Evolutionary conservation across 176 grass and related monocot genomes (phyloP).

Genomic region (barley (Hordeum vulgare)): DNA sequence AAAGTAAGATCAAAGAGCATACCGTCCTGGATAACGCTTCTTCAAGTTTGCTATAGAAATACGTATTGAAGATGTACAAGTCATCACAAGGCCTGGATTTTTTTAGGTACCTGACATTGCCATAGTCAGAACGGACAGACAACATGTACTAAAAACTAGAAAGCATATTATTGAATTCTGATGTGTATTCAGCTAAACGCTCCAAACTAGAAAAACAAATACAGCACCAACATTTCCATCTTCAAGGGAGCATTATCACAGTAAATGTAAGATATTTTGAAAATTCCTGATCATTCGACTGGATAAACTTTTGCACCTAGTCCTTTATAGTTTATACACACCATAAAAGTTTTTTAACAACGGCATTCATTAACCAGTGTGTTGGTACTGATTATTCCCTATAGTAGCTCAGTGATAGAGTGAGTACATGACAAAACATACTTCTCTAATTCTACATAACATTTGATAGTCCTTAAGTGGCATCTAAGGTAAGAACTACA

Average conservation of each 20-base stretch:
- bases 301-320: neutral
- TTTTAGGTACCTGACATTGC: constrained; percentile 55
- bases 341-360: neutral
- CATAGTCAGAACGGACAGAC: constrained; percentile 17
- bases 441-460: neutral
- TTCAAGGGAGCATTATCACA: neutral
- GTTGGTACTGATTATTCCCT: neutral
- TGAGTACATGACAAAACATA: neutral
- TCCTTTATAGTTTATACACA: neutral
- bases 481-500: neutral
- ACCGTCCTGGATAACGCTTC: constrained; percentile 40
- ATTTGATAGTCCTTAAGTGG: neutral
- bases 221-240: neutral
- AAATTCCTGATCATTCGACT: neutral
- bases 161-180: neutral
- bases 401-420: neutral
- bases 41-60: constrained; percentile 71
- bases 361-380: neutral
- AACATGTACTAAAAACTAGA: constrained; percentile 15
- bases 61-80: constrained; percentile 66
- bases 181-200: neutral
- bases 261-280: neutral
- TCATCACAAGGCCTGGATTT: constrained; percentile 26
- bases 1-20: constrained; percentile 12
- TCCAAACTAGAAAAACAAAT: neutral